phyloP scores from a whole-genome alignment of 768 basidiomycete genomes.

The Hericium erinaceus region DNA sequence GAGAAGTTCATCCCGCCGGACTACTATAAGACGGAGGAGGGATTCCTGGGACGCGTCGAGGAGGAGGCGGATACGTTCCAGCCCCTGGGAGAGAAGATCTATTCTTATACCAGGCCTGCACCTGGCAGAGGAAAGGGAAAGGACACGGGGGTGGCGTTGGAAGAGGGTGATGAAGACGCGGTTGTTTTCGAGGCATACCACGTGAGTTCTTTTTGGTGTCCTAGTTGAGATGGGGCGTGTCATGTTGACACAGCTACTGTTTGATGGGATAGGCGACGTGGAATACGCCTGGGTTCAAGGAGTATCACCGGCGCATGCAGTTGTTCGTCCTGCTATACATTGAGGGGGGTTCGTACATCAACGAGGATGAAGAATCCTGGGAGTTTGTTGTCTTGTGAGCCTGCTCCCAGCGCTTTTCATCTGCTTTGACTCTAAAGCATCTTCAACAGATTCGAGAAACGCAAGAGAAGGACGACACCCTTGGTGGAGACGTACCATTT shows the following conservation, averaged over 20 bases:
- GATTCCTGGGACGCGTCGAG: conserved; percentile 65
- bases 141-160: conserved; percentile 40
- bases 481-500: conserved; percentile 74
- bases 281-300: conserved; percentile 78
- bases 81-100: conserved; percentile 68
- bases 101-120: conserved; percentile 62
- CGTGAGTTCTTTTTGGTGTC: conserved; percentile 37
- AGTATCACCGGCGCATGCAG: conserved; percentile 90
- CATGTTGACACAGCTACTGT: background rate
- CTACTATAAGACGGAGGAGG: conserved; percentile 57
- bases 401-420: conserved; percentile 6
- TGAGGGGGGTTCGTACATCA: conserved; percentile 91
- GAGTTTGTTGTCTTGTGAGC: conserved; percentile 82
- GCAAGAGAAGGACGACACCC: conserved; percentile 46
- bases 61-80: conserved; percentile 69
- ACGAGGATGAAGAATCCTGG: conserved; percentile 90
- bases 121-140: conserved; percentile 45
- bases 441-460: conserved; percentile 67
- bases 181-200: conserved; percentile 88
- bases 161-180: conserved; percentile 45
- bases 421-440: background rate
- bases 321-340: conserved; percentile 91
- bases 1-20: conserved; percentile 74
- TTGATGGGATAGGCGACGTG: conserved; percentile 57
- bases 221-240: no score